These are phyloP conservation scores for Lodderomyces metapsilosis DNA, from an alignment of 1,139 yeast genomes.

Conservation along the genomic window DNA sequence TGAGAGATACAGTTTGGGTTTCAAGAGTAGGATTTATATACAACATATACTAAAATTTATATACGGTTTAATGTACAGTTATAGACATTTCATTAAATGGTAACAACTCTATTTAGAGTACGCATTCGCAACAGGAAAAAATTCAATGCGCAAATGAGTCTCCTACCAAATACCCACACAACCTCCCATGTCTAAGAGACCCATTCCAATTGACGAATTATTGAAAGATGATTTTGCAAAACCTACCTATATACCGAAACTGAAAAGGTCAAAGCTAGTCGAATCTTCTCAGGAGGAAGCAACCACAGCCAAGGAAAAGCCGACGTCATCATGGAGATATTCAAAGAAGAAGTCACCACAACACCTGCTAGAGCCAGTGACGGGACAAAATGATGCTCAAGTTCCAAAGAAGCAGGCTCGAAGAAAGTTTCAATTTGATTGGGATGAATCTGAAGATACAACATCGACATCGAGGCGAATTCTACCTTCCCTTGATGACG, in stretches of 20 bases:
- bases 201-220: slow-evolving; percentile 46
- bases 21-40: not conserved
- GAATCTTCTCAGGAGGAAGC: slow-evolving; percentile 9
- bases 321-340: slow-evolving; percentile 3
- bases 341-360: not conserved
- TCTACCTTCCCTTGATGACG: slow-evolving; percentile 13
- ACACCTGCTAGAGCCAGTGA: not conserved
- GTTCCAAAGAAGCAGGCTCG: not conserved
- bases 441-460: slow-evolving; percentile 73
- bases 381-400: not conserved
- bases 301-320: slow-evolving; percentile 2
- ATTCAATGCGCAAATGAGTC: too few species aligned
- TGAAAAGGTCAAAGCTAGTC: slow-evolving; percentile 40
- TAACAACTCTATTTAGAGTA: too few species aligned
- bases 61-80: not conserved
- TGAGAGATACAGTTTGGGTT: too few species aligned
- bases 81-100: too few species aligned
- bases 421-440: slow-evolving; percentile 55
- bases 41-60: not conserved
- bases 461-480: slow-evolving; percentile 38
- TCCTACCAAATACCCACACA: too few species aligned
- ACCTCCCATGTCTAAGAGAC: slow-evolving; percentile 22
- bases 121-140: too few species aligned
- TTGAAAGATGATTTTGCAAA: slow-evolving; percentile 23
- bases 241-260: slow-evolving; percentile 51